Percentiles rank a stretch among this genome's conserved stretches.
Conservation (phyloP, 1,139 yeast species). For the Suhomyces chickasaworum region DNA sequence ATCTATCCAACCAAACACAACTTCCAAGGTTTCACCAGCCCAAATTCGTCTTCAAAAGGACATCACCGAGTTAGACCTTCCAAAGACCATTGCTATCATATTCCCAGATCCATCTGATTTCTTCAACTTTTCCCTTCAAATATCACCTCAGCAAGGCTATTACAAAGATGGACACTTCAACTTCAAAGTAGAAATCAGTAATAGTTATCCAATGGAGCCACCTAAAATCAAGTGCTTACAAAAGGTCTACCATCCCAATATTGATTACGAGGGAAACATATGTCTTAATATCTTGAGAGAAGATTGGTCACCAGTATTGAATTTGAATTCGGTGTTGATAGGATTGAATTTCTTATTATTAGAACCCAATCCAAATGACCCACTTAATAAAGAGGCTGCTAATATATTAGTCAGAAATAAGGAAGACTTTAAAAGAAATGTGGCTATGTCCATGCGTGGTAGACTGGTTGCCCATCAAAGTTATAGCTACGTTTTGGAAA, state of each 20-base stretch:
- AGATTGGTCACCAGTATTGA: conserved; percentile 95
- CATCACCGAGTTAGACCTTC: conserved; percentile 67
- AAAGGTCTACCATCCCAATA: conserved; percentile 90
- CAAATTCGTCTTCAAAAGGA: conserved; percentile 62
- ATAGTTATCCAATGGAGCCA: conserved; percentile 88
- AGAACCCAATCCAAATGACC: conserved; percentile 92
- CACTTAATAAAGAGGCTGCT: conserved; percentile 90
- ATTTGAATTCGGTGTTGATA: conserved; percentile 75
- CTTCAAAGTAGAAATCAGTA: conserved; percentile 65
- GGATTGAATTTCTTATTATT: conserved; percentile 84
- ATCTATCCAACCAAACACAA: conserved; percentile 5
- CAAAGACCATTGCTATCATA: conserved; percentile 58
- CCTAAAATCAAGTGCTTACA: conserved; percentile 77
- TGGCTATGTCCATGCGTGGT: conserved; percentile 71
- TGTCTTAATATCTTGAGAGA: conserved; percentile 89
- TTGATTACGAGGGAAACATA: conserved; percentile 85
- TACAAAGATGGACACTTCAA: conserved; percentile 69
- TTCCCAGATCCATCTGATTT: conserved; percentile 60
- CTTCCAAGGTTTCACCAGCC: conserved; percentile 47
- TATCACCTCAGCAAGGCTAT: conserved; percentile 79
- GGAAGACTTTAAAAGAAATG: conserved; percentile 58
- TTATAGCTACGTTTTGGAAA: conserved; percentile 35
- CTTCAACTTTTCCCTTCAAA: conserved; percentile 59
- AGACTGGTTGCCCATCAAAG: conserved; percentile 43
- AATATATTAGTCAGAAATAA: conserved; percentile 63